Evolutionary conservation across 805 yeast genomes (phyloP).

Genomic region (Schwanniomyces polymorphus): DNA sequence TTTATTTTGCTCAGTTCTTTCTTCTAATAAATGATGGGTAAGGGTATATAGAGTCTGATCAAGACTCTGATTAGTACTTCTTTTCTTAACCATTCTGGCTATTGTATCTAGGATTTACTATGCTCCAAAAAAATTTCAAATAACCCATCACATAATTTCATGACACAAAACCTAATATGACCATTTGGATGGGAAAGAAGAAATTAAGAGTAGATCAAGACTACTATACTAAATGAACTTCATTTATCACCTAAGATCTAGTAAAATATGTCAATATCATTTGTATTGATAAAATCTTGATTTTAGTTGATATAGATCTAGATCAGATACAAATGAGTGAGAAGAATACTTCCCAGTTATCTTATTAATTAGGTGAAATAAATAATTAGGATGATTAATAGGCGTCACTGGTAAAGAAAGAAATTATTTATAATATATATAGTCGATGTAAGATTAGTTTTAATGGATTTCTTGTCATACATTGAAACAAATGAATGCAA

Average conservation of each 20-base stretch:
- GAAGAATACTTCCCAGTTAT: no score
- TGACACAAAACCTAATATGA: neutral
- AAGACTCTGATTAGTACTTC: conserved; percentile 21
- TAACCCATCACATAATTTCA: neutral
- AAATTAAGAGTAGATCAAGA: neutral
- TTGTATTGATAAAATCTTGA: no score
- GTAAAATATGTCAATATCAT: no score
- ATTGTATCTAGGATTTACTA: neutral
- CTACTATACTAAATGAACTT: neutral
- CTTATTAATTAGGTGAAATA: no score
- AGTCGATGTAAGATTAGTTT: no score
- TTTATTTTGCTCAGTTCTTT: conserved; percentile 49
- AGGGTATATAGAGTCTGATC: conserved; percentile 60
- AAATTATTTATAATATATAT: no score
- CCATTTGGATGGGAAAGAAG: neutral
- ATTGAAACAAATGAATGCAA: neutral
- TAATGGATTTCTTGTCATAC: no score
- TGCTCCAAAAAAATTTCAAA: neutral
- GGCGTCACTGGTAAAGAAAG: no score
- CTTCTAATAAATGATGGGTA: conserved; percentile 59
- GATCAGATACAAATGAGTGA: no score
- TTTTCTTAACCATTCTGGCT: conserved; percentile 11
- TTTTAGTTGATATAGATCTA: no score
- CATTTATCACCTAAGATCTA: no score
- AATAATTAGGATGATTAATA: no score